Conservation (phyloP, 2,329 filamentous ascomycete genomes). For the Alternaria sp. region DNA sequence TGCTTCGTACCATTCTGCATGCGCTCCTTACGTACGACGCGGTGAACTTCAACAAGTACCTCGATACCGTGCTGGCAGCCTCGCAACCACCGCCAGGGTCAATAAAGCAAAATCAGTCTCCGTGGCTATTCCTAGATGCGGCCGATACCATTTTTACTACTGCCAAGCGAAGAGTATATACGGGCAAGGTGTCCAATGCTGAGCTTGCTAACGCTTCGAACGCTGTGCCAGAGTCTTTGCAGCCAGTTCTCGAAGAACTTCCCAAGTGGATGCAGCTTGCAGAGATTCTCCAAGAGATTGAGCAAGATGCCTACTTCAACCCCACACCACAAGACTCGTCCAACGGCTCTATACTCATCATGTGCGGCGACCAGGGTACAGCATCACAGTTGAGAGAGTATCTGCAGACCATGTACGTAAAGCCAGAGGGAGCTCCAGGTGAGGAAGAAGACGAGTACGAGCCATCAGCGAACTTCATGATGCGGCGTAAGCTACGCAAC, state of each 20-base stretch:
- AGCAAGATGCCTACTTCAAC: slow-evolving; percentile 86
- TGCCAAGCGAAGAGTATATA: slow-evolving; percentile 86
- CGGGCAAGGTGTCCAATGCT: slow-evolving; percentile 71
- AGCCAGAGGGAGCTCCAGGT: slow-evolving; percentile 57
- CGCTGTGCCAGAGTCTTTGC: slow-evolving; percentile 67
- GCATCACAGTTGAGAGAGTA: slow-evolving; percentile 91
- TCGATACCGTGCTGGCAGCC: slow-evolving; percentile 92
- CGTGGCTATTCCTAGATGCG: slow-evolving; percentile 95
- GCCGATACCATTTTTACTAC: slow-evolving; percentile 94
- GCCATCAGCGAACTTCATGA: slow-evolving; percentile 84
- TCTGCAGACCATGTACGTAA: slow-evolving; percentile 86
- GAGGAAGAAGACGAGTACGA: slow-evolving; percentile 63
- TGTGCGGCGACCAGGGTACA: slow-evolving; percentile 89
- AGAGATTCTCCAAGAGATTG: slow-evolving; percentile 93
- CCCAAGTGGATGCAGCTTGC: slow-evolving; percentile 91
- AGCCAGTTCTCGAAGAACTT: slow-evolving; percentile 88
- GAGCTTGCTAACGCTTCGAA: slow-evolving; percentile 58
- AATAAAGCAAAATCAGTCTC: slow-evolving; percentile 86
- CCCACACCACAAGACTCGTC: slow-evolving; percentile 79
- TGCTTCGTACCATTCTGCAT: slow-evolving; percentile 83
- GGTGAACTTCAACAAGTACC: slow-evolving; percentile 88
- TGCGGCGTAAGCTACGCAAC: slow-evolving; percentile 83
- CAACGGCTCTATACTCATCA: slow-evolving; percentile 90
- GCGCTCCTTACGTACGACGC: slow-evolving; percentile 84
- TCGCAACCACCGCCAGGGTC: slow-evolving; percentile 89